phyloP scores from a whole-genome alignment of 2,329 filamentous ascomycete genomes.

The Penicillium palitans region DNA sequence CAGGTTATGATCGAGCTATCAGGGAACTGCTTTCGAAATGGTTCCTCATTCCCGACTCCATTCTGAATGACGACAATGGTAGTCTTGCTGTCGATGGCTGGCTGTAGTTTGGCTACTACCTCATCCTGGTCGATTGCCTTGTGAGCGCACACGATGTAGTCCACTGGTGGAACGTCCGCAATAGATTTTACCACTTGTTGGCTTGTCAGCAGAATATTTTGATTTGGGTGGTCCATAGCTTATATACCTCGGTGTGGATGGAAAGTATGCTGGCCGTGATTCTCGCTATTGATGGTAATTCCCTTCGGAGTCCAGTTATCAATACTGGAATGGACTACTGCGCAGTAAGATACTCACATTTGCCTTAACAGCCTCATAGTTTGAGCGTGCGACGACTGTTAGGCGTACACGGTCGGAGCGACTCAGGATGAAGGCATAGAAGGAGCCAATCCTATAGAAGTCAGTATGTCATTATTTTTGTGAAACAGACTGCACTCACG shows the following conservation, averaged over 20 bases:
- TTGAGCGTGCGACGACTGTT: conserved; percentile 49
- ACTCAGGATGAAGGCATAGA: conserved; percentile 57
- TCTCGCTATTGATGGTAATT: conserved; percentile 44
- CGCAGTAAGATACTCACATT: conserved; percentile 30
- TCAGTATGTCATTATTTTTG: not conserved
- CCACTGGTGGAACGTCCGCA: conserved; percentile 34
- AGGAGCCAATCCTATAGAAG: conserved; percentile 54
- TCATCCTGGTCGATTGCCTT: conserved; percentile 46
- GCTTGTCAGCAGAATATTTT: not conserved
- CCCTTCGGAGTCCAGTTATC: conserved; percentile 30
- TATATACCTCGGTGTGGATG: conserved; percentile 37
- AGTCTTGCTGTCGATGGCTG: conserved; percentile 40
- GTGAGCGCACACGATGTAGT: conserved; percentile 43
- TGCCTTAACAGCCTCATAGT: conserved; percentile 45
- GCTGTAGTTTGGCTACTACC: conserved; percentile 37
- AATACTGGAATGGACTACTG: not conserved
- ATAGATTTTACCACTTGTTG: conserved; percentile 41
- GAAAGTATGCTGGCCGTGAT: conserved; percentile 43
- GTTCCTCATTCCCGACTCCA: conserved; percentile 45
- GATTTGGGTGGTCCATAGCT: not conserved
- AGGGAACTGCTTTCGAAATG: conserved; percentile 38
- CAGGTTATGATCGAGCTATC: conserved; percentile 38
- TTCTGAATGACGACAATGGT: conserved; percentile 45
- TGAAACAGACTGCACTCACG: conserved; percentile 44
- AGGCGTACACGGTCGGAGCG: conserved; percentile 43